Base-by-base conservation (phyloP, 2,329 filamentous ascomycete genomes). In the Akanthomyces muscarius region DNA sequence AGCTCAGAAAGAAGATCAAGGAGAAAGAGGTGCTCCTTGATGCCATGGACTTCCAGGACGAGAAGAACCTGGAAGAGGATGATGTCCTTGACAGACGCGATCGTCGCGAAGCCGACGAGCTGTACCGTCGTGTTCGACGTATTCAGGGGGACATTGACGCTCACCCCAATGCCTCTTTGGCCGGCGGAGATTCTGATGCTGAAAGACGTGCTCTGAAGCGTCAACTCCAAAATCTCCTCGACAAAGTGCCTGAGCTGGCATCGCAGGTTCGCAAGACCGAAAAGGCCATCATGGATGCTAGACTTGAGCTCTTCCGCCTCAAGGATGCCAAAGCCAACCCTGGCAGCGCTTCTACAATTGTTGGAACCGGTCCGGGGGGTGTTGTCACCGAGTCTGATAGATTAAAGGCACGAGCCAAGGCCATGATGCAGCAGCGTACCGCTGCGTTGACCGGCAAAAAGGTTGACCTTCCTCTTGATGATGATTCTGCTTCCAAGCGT, bases 391-490 rank as follows among this genome's bases (percentile, higher is more conserved):
- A 99, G 76, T 90, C 92, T 4, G 95, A 99, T 76, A 87, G 94
- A 61, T 85, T 98, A 68, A 98, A 97, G 80, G 95, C 95, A 42
- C 87, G 93, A 68, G 94, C 95, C 38, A 96, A 93, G 78, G 94
- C 94, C 45, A 96, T 97, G 87, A 99, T 99, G 95, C 94, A 98
- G 78, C 93, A 97, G 71, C 89, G 95, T 64, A 93, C 95, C 68
- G 95, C 95, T 62, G 94, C 95, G 21, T 79, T 99, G 66, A 92
- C 92, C 25, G 95, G 95, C 63, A 92, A 89, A 75, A 92, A 93
- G 72, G 79, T 89, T 53, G 87, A 91, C 44, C 75, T 80, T 2
- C 80, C 79, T 52, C 84, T 88, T 65, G 91, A 96, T 67, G 89
- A 93, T 66, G 83, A 84, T 30, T 91, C 90, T 66, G 91, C 91